Evolutionary conservation across 768 basidiomycete genomes (phyloP), one percentile per base, ranked within the genome.

Genomic region (Ramaria sp.): DNA sequence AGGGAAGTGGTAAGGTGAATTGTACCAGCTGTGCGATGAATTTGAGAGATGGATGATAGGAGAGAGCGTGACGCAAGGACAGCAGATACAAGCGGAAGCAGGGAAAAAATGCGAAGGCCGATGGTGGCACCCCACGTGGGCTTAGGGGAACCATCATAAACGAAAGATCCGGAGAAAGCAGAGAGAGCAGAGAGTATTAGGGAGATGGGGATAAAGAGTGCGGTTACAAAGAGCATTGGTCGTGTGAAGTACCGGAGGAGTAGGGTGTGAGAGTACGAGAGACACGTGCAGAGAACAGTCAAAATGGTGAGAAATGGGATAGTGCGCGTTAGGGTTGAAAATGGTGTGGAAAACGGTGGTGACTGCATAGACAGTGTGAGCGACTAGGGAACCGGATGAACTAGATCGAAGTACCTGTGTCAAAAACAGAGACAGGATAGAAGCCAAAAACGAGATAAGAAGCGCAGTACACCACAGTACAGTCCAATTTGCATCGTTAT

Each of bases 91-190:
- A 93, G 76, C 6, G 90, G 88, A 36, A 89, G 65, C 27, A 90
- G 61, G 3, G 91, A 78, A 67, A 92, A 90, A 44, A 92, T 63
- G 25, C 93, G 81, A 2, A 94, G 75, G 7, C 87, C 87, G 44
- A 81, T 74, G 22, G 83, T 85, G 69, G 88, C 85, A 48, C 86
- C 85, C 88, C 87, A 89, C 10, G 85, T 86, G 36, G 34, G 81
- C 55, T 78, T 79, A 39, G 65, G 64, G 52, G 68, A 63, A n/a
- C 62, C 65, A 51, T 75, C 75, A 72, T 76, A 78, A 70, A 78
- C 73, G 60, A 89, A 89, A 63, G 85, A 87, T 28, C 86, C 88
- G 13, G 83, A 71, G 65, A 91, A 90, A 1, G 88, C 86, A 79
- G 88, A 88, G 24, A 88, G 60, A 6, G 86, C 79, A 39, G 84